phyloP scores from a whole-genome alignment of 2,329 filamentous ascomycete genomes.

The Nemania sp. region DNA sequence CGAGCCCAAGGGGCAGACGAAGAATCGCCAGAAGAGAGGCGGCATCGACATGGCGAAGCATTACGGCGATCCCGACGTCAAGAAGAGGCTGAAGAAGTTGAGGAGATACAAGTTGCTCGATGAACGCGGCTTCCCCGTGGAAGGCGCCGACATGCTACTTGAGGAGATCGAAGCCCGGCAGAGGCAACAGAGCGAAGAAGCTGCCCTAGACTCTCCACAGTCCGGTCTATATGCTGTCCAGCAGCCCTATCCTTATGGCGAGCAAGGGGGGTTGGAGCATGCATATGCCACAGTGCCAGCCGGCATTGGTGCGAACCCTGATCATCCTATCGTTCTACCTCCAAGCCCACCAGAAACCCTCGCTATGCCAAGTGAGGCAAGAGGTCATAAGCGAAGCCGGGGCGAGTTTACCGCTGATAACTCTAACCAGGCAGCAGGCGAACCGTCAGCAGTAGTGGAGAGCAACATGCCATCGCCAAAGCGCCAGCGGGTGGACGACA shows the following conservation, averaged over 20 bases:
- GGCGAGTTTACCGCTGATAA: not conserved
- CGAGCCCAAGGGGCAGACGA: constrained; percentile 19
- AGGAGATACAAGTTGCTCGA: constrained; percentile 25
- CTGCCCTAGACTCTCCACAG: too few relatives aligned
- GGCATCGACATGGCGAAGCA: constrained; percentile 35
- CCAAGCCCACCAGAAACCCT: not conserved
- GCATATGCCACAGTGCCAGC: not conserved
- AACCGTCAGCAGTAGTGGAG: not conserved
- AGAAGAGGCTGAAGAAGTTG: constrained; percentile 19
- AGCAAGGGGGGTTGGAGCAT: not conserved
- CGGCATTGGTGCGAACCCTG: not conserved
- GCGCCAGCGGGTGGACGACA: constrained; percentile 1
- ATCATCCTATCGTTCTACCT: not conserved
- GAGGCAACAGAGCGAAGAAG: not conserved
- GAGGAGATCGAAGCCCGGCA: not conserved
- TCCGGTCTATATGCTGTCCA: not conserved
- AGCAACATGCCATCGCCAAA: not conserved
- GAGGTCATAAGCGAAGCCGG: not conserved
- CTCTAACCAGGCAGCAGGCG: not conserved
- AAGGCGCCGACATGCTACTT: constrained; percentile 13
- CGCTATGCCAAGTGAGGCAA: not conserved
- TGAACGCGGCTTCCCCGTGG: constrained; percentile 23
- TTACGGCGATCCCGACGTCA: constrained; percentile 29
- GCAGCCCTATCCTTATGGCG: not conserved
- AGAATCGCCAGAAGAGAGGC: constrained; percentile 24